Evolutionary conservation across 768 basidiomycete genomes (phyloP).

Genomic region (Trametes cingulata): DNA sequence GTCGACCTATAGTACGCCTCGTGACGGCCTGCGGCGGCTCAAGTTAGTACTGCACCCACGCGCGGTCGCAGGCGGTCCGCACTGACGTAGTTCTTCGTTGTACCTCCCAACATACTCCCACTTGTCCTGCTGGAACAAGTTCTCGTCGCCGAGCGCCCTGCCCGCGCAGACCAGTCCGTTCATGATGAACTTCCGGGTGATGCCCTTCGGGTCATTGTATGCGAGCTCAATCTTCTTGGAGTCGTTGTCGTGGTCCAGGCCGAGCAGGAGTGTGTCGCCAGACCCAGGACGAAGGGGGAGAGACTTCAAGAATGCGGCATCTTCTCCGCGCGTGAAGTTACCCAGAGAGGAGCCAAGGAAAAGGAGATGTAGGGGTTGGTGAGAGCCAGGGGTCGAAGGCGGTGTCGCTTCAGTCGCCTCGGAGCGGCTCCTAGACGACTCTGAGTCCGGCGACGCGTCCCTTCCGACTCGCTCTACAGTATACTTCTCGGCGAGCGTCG

Average conservation of each 20-base stretch:
- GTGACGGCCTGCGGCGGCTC: conserved; percentile 60
- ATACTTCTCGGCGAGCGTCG: conserved; percentile 19
- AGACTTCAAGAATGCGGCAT: conserved; percentile 70
- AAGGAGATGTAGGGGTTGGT: conserved; percentile 72
- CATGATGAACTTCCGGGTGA: conserved; percentile 79
- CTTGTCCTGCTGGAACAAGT: conserved; percentile 60
- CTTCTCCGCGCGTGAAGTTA: conserved; percentile 77
- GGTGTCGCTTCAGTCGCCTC: conserved; percentile 28
- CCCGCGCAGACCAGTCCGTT: conserved; percentile 79
- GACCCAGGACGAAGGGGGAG: conserved; percentile 74
- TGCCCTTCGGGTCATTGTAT: conserved; percentile 80
- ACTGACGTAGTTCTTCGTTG: conserved; percentile 56
- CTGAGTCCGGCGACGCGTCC: conserved; percentile 43
- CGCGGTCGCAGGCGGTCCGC: not conserved
- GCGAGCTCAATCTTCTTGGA: conserved; percentile 74
- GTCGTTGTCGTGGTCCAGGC: conserved; percentile 85
- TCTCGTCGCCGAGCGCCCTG: conserved; percentile 63
- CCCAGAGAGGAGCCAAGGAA: conserved; percentile 93
- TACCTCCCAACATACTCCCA: conserved; percentile 73
- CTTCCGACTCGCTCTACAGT: conserved; percentile 18
- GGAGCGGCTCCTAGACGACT: conserved; percentile 22
- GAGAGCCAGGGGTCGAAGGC: conserved; percentile 50
- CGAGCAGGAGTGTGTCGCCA: conserved; percentile 84
- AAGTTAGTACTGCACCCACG: not conserved
- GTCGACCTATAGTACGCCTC: conserved; percentile 82